phyloP scores from a whole-genome alignment of 495 filamentous ascomycete genomes.

The Podospora australis region DNA sequence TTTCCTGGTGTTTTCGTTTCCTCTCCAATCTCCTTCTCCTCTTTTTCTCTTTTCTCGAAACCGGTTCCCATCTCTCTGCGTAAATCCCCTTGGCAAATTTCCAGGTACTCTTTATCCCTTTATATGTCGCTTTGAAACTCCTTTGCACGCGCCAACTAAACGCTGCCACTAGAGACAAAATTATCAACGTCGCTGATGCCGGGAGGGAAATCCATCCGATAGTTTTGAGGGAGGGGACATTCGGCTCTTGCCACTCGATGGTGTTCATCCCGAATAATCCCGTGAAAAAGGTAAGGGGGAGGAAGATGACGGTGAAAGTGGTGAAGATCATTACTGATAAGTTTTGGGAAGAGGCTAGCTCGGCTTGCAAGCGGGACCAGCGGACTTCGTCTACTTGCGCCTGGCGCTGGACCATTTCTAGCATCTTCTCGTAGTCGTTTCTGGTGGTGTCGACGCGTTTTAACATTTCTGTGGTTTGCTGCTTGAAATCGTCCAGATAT shows the following conservation, averaged over 20 bases:
- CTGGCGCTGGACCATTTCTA: slow-evolving; percentile 64
- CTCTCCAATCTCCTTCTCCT: slow-evolving; percentile 19
- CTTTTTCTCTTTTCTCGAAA: slow-evolving; percentile 21
- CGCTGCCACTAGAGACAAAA: slow-evolving; percentile 33
- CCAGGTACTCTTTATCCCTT: slow-evolving; percentile 6
- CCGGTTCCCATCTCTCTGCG: slow-evolving; percentile 23
- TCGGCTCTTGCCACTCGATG: slow-evolving; percentile 51
- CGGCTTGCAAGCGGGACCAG: slow-evolving; percentile 55
- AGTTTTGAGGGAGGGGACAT: slow-evolving; percentile 26
- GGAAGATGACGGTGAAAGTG: slow-evolving; percentile 60
- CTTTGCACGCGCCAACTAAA: slow-evolving; percentile 36
- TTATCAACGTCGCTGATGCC: slow-evolving; percentile 31
- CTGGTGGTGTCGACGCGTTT: slow-evolving; percentile 41
- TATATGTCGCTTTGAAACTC: slow-evolving; percentile 23
- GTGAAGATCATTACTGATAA: slow-evolving; percentile 65
- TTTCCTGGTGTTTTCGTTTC: slow-evolving; percentile 18
- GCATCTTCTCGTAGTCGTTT: slow-evolving; percentile 56
- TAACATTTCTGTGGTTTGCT: slow-evolving; percentile 53
- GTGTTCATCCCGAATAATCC: slow-evolving; percentile 62
- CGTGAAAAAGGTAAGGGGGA: slow-evolving; percentile 62
- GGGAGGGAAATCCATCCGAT: slow-evolving; percentile 41
- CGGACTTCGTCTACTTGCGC: slow-evolving; percentile 63
- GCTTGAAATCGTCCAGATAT: slow-evolving; percentile 51
- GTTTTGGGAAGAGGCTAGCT: slow-evolving; percentile 57
- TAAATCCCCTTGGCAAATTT: slow-evolving; percentile 7